Evolutionary conservation across 306 rosid genomes (phyloP), one percentile per base, ranked within the genome.

Genomic region (Parietaria judaica): DNA sequence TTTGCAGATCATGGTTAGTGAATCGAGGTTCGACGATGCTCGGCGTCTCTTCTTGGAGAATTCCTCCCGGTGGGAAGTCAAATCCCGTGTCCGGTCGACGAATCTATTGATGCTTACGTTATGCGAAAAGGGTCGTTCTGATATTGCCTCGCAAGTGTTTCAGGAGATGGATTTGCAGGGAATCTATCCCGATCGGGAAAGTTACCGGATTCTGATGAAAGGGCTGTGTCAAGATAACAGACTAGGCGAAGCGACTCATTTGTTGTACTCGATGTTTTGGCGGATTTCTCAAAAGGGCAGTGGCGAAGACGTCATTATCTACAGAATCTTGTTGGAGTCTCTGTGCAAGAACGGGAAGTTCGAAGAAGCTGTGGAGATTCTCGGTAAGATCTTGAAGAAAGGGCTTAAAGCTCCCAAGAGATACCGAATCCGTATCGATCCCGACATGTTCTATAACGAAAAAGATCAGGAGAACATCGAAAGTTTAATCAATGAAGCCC

Each of bases 251-350:
- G 78, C 72, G 35, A 52, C 50, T 35, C 83, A 71, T 71, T 74
- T 79, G 64, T 47, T 79, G 70, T 74, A 74, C 63, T 74, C 80
- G 7, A 79, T 79, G 83, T 79, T 79, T 68, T 79, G 80, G 80
- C 68, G 80, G 60, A 79, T 79, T 45, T 74, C 83, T 16, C 78
- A 41, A 44, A 79, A 69, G 77, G 83, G 80, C 8, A 55, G 77
- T 64, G 83, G 80, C 9, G 83, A 66, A 45, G 83, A 79, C 66
- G 67, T 79, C 17, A 72, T 68, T 0, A 60, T 74, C 34, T 79
- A 74, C 50, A 67, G 78, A 60, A 79, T 58, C 23, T 66, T 79
- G 51, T 66, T 71, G 39, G 66, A 74, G 54, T 74, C 80, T 41
- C 64, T 79, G 4, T 78, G 83, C 60, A 63, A 70, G 60, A 50